These are phyloP conservation scores for Dalbergia cultrata DNA, from an alignment of 306 rosid genomes.

Conservation along the genomic window DNA sequence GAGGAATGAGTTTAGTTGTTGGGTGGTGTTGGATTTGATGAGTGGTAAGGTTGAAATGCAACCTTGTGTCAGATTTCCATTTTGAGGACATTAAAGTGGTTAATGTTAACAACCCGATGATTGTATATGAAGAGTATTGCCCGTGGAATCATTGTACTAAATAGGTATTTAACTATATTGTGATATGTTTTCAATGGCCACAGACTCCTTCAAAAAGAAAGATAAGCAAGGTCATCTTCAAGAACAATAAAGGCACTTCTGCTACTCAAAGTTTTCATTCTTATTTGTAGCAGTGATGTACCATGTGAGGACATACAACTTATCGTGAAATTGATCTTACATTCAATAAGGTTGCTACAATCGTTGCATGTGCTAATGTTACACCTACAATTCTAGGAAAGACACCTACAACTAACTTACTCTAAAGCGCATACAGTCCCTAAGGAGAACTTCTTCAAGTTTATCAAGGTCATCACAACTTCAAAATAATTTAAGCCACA, in stretches of 20 bases:
- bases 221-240: constrained; percentile 52
- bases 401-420: no score
- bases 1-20: no score
- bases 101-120: neutral
- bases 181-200: no score
- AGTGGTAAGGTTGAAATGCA: no score
- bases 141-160: neutral
- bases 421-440: no score
- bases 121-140: no score
- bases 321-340: neutral
- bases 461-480: no score
- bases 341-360: neutral
- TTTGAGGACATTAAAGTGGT: neutral
- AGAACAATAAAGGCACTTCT: constrained; percentile 45
- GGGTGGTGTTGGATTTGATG: no score
- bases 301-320: constrained; percentile 16
- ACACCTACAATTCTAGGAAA: neutral
- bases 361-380: neutral
- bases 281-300: constrained; percentile 19
- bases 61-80: neutral
- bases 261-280: constrained; percentile 23
- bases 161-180: no score
- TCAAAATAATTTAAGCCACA: no score
- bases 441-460: no score
- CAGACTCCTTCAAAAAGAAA: constrained; percentile 48